A percentile compares a stretch with the other conserved stretches of the same genome.
These are phyloP conservation scores for Pseudogymnoascus sp. DNA, from an alignment of 2,329 filamentous ascomycete species.

Conservation along the genomic window DNA sequence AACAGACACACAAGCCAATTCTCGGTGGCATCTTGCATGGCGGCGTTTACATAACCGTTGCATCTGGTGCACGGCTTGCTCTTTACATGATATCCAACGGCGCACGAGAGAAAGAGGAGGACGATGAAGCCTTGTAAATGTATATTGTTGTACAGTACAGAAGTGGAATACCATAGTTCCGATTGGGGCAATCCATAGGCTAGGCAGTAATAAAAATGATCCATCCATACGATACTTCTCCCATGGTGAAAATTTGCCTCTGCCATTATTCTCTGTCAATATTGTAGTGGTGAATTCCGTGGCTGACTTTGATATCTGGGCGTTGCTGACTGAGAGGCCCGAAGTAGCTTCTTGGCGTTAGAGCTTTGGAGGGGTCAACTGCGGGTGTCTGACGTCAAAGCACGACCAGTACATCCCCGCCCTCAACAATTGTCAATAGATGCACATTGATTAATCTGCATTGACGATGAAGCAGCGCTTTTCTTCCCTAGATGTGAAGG, in stretches of 20 bases:
- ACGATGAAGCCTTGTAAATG: slow-evolving; percentile 5
- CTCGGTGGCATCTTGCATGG: slow-evolving; percentile 2
- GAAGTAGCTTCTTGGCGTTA: slow-evolving; percentile 2
- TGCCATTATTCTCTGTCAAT: background rate
- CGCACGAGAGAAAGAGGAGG: background rate
- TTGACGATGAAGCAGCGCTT: slow-evolving; percentile 66
- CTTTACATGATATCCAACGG: slow-evolving; percentile 3
- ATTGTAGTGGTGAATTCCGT: background rate
- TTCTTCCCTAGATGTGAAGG: slow-evolving; percentile 71
- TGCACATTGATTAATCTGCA: slow-evolving; percentile 4
- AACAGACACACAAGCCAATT: slow-evolving; percentile 2
- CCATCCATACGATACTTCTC: background rate
- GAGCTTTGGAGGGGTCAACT: slow-evolving; percentile 3
- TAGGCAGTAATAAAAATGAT: slow-evolving; percentile 6
- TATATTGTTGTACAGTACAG: slow-evolving; percentile 4
- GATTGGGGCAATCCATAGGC: background rate
- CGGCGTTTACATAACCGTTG: slow-evolving; percentile 2
- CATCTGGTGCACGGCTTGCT: slow-evolving; percentile 2
- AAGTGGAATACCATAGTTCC: slow-evolving; percentile 2
- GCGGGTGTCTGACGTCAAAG: slow-evolving; percentile 8
- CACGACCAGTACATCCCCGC: background rate
- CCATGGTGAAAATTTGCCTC: background rate
- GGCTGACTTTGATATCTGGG: background rate
- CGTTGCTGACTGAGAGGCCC: background rate
- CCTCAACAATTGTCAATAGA: slow-evolving; percentile 2